Evolutionary conservation across 257 asterid genomes (phyloP).

Genomic region (Knoxia roxburghii): DNA sequence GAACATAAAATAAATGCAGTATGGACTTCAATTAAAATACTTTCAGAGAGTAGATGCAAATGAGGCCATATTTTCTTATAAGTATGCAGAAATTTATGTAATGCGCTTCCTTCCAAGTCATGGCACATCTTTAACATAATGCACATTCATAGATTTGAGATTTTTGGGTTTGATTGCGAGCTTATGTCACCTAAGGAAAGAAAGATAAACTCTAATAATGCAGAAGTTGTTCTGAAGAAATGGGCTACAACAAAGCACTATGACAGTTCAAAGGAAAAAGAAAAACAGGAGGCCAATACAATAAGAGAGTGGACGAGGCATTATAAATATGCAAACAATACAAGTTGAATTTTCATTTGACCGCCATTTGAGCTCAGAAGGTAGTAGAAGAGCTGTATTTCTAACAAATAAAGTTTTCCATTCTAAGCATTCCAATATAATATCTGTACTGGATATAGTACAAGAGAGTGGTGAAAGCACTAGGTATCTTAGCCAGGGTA

Average conservation of each 20-base stretch:
- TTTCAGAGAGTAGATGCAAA: neutral
- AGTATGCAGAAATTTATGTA: neutral
- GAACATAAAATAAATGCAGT: neutral
- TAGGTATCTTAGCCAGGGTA: neutral
- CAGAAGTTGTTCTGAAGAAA: neutral
- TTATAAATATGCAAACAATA: neutral
- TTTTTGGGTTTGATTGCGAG: neutral
- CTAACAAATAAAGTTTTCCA: neutral
- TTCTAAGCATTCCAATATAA: neutral
- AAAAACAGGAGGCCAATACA: neutral
- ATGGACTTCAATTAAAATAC: neutral
- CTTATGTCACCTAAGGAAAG: neutral
- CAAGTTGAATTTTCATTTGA: no score
- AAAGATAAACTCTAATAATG: neutral
- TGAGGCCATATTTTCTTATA: neutral
- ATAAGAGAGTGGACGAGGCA: neutral
- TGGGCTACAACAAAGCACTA: no score
- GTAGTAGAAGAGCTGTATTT: neutral
- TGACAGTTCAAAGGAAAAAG: neutral
- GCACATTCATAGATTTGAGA: neutral
- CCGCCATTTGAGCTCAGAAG: neutral
- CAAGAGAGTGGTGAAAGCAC: neutral
- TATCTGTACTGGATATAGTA: neutral
- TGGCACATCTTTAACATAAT: neutral
- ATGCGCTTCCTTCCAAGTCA: neutral